Percentiles rank a stretch among this genome's conserved stretches.
phyloP scores from a whole-genome alignment of 2,329 filamentous ascomycete species.

The Exophiala mesophila region DNA sequence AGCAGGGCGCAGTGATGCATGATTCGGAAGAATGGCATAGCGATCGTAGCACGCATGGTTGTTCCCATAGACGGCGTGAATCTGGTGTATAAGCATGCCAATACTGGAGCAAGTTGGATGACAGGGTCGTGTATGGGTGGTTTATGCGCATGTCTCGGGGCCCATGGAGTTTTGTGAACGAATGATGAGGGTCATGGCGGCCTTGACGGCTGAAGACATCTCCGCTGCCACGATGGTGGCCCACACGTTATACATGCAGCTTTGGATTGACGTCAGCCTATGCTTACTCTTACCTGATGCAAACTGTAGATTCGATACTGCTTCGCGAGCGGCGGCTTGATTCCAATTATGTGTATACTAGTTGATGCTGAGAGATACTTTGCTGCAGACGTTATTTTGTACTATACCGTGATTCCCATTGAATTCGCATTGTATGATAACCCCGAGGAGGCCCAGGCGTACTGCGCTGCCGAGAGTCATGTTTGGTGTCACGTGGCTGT shows the following conservation, averaged over 20 bases:
- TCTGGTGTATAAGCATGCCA: not conserved
- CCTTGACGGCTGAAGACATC: not conserved
- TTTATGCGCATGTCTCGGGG: not conserved
- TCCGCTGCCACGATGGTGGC: not conserved
- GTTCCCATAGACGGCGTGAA: not conserved
- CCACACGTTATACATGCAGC: not conserved
- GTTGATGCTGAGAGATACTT: no score
- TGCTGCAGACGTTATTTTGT: no score
- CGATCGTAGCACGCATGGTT: not conserved
- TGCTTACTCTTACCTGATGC: not conserved
- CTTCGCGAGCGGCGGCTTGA: no score
- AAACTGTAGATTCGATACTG: constrained; percentile 2
- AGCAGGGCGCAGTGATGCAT: not conserved
- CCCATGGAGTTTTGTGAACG: not conserved
- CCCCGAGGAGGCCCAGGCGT: no score
- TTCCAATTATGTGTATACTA: no score
- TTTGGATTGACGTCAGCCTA: not conserved
- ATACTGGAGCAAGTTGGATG: not conserved
- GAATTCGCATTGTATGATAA: no score
- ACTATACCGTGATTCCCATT: no score
- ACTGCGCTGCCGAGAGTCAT: no score
- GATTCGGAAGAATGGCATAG: not conserved
- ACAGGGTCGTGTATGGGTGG: not conserved
- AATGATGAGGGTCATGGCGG: not conserved
- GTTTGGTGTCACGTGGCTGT: no score